These are phyloP conservation scores for Rhizoctonia solani DNA, from an alignment of 1,284 basidiomycete species.

Conservation along the genomic window DNA sequence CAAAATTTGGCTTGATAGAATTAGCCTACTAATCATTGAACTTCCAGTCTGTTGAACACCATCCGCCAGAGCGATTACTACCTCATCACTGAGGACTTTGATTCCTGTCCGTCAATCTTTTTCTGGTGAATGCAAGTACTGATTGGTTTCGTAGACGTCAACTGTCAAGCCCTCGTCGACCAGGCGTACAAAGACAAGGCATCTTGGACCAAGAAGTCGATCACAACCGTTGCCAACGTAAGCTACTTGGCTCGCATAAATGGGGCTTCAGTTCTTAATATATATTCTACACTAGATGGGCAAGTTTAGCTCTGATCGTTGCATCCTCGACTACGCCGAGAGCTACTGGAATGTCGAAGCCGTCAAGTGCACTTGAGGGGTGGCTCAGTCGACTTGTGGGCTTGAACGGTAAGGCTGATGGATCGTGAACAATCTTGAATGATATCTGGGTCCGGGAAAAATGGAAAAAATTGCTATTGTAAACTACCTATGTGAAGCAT, in stretches of 20 bases:
- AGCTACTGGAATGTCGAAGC: conserved; percentile 74
- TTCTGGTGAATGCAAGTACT: background rate
- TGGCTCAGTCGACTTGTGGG: too few relatives aligned
- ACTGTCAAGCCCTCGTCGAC: conserved; percentile 82
- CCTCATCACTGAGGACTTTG: conserved; percentile 86
- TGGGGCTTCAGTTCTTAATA: conserved; percentile 26
- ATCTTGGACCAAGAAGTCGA: conserved; percentile 86
- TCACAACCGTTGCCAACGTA: conserved; percentile 77
- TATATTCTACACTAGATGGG: conserved; percentile 85
- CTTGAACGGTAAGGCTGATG: too few relatives aligned
- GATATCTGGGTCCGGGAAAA: background rate
- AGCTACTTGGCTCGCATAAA: conserved; percentile 1
- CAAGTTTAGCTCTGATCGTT: conserved; percentile 91
- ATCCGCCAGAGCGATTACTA: conserved; percentile 80
- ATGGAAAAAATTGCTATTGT: background rate
- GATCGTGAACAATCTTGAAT: background rate
- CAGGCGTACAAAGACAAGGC: conserved; percentile 74
- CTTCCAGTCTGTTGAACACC: conserved; percentile 73
- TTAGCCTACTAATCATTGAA: too few relatives aligned
- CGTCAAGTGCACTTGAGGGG: conserved; percentile 33
- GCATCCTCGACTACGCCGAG: conserved; percentile 85
- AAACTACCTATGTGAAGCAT: too few relatives aligned
- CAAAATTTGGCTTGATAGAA: too few relatives aligned
- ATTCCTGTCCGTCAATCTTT: conserved; percentile 65
- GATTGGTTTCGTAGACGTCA: conserved; percentile 59